Conservation (phyloP, 1,139 yeast genomes). For the Debaryomycetaceae sp. region DNA sequence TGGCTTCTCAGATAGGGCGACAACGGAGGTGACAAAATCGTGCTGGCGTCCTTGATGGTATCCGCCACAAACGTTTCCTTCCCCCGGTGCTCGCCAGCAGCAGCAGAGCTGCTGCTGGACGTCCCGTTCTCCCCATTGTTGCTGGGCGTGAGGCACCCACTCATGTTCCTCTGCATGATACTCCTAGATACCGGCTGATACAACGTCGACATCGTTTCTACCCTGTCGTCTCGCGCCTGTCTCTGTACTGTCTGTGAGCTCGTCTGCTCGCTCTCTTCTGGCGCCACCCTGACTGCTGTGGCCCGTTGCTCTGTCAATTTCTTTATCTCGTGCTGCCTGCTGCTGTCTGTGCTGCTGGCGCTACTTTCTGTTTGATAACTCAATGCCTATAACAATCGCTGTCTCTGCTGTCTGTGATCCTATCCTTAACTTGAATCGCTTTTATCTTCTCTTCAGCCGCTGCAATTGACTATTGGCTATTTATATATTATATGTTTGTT, state of each 20-base stretch:
- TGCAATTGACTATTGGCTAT: not conserved
- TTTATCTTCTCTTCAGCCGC: too few species aligned
- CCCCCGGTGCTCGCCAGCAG: not conserved
- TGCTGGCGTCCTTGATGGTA: constrained; percentile 6
- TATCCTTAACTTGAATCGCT: not conserved
- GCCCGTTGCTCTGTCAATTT: too few species aligned
- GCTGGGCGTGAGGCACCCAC: constrained; percentile 41
- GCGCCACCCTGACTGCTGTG: too few species aligned
- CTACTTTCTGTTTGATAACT: not conserved
- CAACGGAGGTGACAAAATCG: constrained; percentile 63
- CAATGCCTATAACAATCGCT: not conserved
- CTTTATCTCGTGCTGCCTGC: too few species aligned
- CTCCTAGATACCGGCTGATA: constrained; percentile 34
- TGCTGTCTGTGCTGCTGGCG: not conserved
- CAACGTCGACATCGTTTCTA: constrained; percentile 21
- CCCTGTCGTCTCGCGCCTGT: constrained; percentile 1
- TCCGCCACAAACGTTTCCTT: not conserved
- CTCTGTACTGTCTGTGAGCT: not conserved
- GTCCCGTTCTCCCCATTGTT: constrained; percentile 10
- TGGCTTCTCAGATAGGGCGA: constrained; percentile 50
- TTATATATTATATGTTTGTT: constrained; percentile 1
- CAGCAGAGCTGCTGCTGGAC: not conserved
- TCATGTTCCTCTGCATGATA: constrained; percentile 24
- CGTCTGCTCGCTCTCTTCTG: not conserved
- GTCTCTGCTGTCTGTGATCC: not conserved